phyloP scores from a whole-genome alignment of 768 basidiomycete genomes.

The Cystobasidium onofrii region DNA sequence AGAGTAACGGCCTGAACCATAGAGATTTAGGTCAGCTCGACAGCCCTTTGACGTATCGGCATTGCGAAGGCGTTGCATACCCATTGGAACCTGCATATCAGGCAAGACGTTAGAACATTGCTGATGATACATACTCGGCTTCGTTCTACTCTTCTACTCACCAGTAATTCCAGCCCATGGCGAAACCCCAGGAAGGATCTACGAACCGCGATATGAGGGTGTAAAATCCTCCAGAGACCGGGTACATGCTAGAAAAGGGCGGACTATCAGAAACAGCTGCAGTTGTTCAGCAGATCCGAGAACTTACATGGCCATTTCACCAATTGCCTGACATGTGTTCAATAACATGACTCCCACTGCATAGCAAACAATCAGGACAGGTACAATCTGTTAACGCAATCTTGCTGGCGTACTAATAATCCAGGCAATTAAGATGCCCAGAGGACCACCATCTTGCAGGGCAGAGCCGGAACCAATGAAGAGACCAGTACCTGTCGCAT shows the following conservation, averaged over 20 bases:
- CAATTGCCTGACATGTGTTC: constrained; percentile 40
- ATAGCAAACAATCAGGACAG: background rate
- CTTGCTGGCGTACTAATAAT: background rate
- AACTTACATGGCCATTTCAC: constrained; percentile 33
- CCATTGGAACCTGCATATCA: constrained; percentile 10
- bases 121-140: background rate
- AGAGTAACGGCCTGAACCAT: constrained; percentile 65
- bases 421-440: constrained; percentile 8
- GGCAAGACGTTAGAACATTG: background rate
- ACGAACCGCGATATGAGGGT: constrained; percentile 39
- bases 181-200: constrained; percentile 37
- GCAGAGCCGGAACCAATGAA: constrained; percentile 33
- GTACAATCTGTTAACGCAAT: constrained; percentile 12
- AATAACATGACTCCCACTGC: constrained; percentile 40
- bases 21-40: background rate
- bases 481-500: constrained; percentile 32
- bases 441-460: constrained; percentile 23
- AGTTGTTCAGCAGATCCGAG: background rate
- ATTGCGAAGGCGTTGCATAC: background rate
- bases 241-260: constrained; percentile 9
- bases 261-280: background rate
- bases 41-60: background rate
- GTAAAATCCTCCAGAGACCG: constrained; percentile 42
- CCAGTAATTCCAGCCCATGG: constrained; percentile 37
- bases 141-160: no score